Evolutionary conservation across 176 grass and related monocot species (phyloP), one percentile per base, ranked within the genome.

Genomic region (Carex cristatella): DNA sequence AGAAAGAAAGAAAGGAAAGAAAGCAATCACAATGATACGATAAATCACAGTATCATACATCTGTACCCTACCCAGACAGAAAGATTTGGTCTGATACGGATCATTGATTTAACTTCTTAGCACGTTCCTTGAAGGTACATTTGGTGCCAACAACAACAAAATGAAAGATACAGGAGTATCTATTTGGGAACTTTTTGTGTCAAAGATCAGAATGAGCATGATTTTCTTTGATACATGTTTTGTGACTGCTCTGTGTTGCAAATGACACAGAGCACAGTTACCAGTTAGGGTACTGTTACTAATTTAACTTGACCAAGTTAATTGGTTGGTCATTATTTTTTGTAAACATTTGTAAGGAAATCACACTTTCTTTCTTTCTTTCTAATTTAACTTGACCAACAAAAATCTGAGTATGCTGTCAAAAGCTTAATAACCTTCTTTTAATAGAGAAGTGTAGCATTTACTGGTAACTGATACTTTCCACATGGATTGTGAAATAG

Each of bases 1-100:
- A 64, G 58, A 81, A 35, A 81, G 79, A 79, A 15, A 35, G 46
- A 58, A 73, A 37, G 40, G 4, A 55, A 56, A 68, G 27, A 38
- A 83, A 69, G 19, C 46, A 83, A 83, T 83, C 38, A 83, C 64
- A 51, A 31, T 68, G 62, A 54, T 68, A 81, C 49, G 62, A 35
- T 66, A 82, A 66, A 46, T 65, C 59, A 67, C 11, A 19, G 37
- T 19, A 44, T 42, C 16, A 19, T 27, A 10, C 33, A 65, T 42
- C 11, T 28, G 8, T 81, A 48, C 19, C 58, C 64, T 66, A 83
- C 44, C 42, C 54, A 48, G 59, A 69, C 4, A 51, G 81, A 51
- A 83, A 54, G 63, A 69, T 83, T 83, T 83, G 40, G 27, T 83
- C n/a, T 83, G 61, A 83, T 63, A 83, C 64, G 40, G 38, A 64